A percentile compares a stretch with the other conserved stretches of the same genome.
Evolutionary conservation across 805 yeast species (phyloP).

Genomic region (Brettanomyces anomalus): DNA sequence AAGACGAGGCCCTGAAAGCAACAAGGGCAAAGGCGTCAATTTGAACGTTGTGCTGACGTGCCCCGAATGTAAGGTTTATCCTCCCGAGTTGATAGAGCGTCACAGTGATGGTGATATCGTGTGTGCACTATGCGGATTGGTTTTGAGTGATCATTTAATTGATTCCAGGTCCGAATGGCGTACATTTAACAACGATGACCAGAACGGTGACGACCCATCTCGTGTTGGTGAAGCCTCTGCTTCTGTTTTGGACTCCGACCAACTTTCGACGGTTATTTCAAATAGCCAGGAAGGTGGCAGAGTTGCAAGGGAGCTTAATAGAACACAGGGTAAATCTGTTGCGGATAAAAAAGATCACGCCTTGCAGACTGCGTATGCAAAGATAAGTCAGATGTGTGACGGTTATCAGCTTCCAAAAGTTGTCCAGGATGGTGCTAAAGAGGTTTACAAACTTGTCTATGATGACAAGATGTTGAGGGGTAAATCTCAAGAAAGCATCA

Average conservation of each 20-base stretch:
- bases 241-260: constrained; percentile 84
- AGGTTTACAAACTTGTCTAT: constrained; percentile 84
- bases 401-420: constrained; percentile 91
- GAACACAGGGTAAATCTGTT: constrained; percentile 80
- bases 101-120: constrained; percentile 97
- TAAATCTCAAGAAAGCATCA: constrained; percentile 83
- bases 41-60: constrained; percentile 84
- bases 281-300: constrained; percentile 78
- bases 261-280: constrained; percentile 86
- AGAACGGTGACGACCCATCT: constrained; percentile 95
- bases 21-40: constrained; percentile 48
- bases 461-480: constrained; percentile 84
- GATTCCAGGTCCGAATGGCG: constrained; percentile 98
- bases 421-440: constrained; percentile 96
- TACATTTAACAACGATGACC: constrained; percentile 95
- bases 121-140: constrained; percentile 96
- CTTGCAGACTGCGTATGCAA: constrained; percentile 79
- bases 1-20: no score
- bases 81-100: constrained; percentile 91
- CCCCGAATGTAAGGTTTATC: constrained; percentile 93
- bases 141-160: constrained; percentile 81
- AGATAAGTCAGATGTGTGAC: constrained; percentile 92
- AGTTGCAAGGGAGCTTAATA: constrained; percentile 78
- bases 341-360: constrained; percentile 86
- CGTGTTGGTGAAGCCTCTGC: constrained; percentile 99